Evolutionary conservation across 306 rosid genomes (phyloP).

Genomic region (Cyamopsis tetragonoloba): DNA sequence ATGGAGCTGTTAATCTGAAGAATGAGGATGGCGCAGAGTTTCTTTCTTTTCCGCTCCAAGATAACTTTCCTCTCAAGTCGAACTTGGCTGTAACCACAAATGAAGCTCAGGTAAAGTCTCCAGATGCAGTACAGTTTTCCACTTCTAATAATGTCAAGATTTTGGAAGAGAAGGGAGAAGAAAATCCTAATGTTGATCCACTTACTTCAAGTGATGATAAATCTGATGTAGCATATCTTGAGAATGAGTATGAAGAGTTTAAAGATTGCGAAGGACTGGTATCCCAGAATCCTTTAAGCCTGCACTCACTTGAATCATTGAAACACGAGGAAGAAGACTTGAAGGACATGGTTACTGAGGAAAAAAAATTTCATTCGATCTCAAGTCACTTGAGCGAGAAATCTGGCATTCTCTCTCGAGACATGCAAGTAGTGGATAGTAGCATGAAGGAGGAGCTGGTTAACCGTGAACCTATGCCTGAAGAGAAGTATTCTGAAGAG

Average conservation of each 20-base stretch:
- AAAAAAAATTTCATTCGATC: constrained; percentile 25
- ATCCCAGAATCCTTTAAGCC: constrained; percentile 23
- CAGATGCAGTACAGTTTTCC: constrained; percentile 18
- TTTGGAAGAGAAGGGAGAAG: constrained; percentile 35
- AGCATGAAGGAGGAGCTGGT: constrained; percentile 23
- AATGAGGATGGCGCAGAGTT: constrained; percentile 22
- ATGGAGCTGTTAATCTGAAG: constrained; percentile 31
- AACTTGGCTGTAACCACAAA: constrained; percentile 31
- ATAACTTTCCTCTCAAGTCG: constrained; percentile 29
- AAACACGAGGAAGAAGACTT: constrained; percentile 30
- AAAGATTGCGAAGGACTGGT: constrained; percentile 39
- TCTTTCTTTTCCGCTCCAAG: constrained; percentile 29
- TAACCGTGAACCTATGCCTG: constrained; percentile 24
- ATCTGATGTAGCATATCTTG: constrained; percentile 36
- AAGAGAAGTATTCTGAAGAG: constrained; percentile 36
- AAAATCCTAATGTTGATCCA: constrained; percentile 26
- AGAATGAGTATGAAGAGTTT: constrained; percentile 32
- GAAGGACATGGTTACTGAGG: constrained; percentile 20
- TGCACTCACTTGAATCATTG: constrained; percentile 27
- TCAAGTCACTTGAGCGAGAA: constrained; percentile 36
- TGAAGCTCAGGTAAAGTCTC: constrained; percentile 29
- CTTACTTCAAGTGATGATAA: constrained; percentile 22
- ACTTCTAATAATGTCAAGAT: constrained; percentile 29
- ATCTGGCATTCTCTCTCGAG: constrained; percentile 29
- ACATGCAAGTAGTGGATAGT: constrained; percentile 31